A percentile compares a stretch with the other conserved stretches of the same genome.
These are phyloP conservation scores for Coemansia sp. DNA, from an alignment of 192 early-diverging fungal species.

Conservation along the genomic window DNA sequence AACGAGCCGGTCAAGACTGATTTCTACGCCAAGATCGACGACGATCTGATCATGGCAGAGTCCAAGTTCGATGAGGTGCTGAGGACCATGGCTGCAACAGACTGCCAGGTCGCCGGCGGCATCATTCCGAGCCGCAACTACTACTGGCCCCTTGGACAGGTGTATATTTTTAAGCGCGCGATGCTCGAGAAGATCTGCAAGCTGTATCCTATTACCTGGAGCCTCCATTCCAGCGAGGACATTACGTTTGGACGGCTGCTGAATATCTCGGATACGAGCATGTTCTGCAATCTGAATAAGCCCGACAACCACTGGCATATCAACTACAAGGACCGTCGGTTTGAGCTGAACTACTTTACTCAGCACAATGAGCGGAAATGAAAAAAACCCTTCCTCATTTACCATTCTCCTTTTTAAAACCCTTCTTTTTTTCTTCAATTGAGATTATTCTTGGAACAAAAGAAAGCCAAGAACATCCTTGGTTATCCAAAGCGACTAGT, in stretches of 20 bases:
- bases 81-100: background rate
- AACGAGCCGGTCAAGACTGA: background rate
- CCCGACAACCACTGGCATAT: conserved; percentile 5
- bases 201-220: background rate
- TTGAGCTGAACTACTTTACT: background rate
- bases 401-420: background rate
- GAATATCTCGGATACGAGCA: background rate
- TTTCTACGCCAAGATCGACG: conserved; percentile 2
- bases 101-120: background rate
- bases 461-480: background rate
- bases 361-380: conserved; percentile 3
- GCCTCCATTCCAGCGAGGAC: background rate
- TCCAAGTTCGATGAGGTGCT: conserved; percentile 1
- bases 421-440: too few species aligned
- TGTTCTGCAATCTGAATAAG: background rate
- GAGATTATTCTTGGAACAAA: background rate
- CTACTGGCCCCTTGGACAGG: conserved; percentile 5
- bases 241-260: background rate
- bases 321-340: background rate
- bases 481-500: background rate
- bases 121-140: background rate
- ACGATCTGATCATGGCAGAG: conserved; percentile 1
- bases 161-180: background rate
- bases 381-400: background rate
- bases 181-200: background rate